Base-by-base conservation (phyloP, 2,329 filamentous ascomycete species). In the Clarireedia paspali region DNA sequence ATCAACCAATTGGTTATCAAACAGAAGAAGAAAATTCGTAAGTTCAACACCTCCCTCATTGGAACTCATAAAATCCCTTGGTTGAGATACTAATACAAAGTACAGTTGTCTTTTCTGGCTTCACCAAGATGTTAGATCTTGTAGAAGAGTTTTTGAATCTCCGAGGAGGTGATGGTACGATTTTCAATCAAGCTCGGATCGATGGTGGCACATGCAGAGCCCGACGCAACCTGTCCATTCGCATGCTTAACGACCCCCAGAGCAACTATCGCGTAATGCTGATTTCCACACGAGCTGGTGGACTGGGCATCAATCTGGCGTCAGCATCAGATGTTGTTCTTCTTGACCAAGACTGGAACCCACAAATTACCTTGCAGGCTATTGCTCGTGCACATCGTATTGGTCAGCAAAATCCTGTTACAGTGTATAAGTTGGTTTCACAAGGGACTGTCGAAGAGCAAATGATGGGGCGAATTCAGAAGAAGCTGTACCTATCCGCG, bases 311-410 rank as follows among this genome's bases (percentile, higher is more conserved):
- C 75, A 99, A 99, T 67, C 78, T 99, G 56, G 92, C 92, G 0
- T 95, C 91, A 7, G 94, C 94, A 2, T 94, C 97, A 65, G 97
- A 94, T 0, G 92, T 99, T 57, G 95, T 99, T 63, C 95, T 99
- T 60, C 82, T 97, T 51, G 94, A 99, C 65, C 92, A 94, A 0
- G 94, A 99, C 67, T 97, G 95, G 76, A 99, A 99, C 60, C 94
- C 94, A 0, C 92, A 99, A 67, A 92, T 97, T 69, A 94, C 97
- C 63, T 87, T 97, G 38, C 94, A 99, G 70, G 94, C 94, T 0
- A 78, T 97, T 44, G 95, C 91, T 36, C 84, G 94, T 62, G 94
- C 92, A 10, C 94, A 99, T 70, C 87, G 94, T 27, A 97, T 99
- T 60, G 94, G 94, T 0, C 94, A 99, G 71, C 89, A 90, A 71